phyloP scores from a whole-genome alignment of 1,139 yeast species.

The Blastobotrys capitulatus region DNA sequence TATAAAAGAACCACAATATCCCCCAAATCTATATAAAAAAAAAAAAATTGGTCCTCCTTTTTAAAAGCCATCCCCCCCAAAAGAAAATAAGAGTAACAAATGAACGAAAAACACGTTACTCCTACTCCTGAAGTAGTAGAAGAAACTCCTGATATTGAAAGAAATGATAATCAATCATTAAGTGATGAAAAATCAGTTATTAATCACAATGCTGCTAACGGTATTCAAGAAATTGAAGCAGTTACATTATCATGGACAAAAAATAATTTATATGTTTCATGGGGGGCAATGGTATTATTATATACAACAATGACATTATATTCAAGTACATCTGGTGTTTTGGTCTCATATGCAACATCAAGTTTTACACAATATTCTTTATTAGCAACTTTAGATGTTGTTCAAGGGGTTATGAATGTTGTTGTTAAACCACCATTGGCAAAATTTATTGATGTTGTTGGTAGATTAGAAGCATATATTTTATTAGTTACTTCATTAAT shows the following conservation, averaged over 20 bases:
- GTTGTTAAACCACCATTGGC: constrained; percentile 39
- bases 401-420: constrained; percentile 37
- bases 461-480: constrained; percentile 38
- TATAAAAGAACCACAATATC: too few species aligned
- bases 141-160: not conserved
- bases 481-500: constrained; percentile 19
- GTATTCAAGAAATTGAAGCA: constrained; percentile 10
- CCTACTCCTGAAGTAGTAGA: too few species aligned
- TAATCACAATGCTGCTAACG: not conserved
- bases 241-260: constrained; percentile 21
- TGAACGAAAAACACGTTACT: too few species aligned
- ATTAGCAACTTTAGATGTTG: constrained; percentile 38
- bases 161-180: not conserved
- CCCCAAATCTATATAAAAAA: too few species aligned
- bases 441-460: constrained; percentile 37
- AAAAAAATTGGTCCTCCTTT: too few species aligned
- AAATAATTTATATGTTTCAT: constrained; percentile 21
- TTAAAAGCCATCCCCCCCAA: too few species aligned
- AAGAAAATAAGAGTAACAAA: too few species aligned
- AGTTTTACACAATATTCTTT: constrained; percentile 37
- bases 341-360: constrained; percentile 39
- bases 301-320: constrained; percentile 39
- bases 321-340: constrained; percentile 35
- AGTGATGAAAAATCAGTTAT: not conserved
- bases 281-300: constrained; percentile 33